Percentiles rank a stretch among this genome's conserved stretches.
Conservation (phyloP, 306 rosid genomes). For the Pachyrhizus erosus region DNA sequence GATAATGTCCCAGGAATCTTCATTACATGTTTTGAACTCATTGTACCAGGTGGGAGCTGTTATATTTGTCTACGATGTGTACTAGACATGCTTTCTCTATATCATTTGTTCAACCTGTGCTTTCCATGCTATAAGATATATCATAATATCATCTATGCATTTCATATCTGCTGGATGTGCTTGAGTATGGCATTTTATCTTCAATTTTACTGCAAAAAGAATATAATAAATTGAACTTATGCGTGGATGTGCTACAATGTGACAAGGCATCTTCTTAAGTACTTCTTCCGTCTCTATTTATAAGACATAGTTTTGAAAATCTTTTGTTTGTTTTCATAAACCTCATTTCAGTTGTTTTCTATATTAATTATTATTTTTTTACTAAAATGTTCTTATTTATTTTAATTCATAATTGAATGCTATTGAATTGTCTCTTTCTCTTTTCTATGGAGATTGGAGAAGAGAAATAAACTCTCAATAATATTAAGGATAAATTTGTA, state of each 20-base stretch:
- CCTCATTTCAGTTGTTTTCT: no score
- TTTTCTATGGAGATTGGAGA: no score
- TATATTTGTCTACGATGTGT: not conserved
- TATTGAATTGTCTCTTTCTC: no score
- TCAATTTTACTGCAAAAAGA: not conserved
- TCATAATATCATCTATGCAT: not conserved
- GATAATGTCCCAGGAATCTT: slow-evolving; percentile 66
- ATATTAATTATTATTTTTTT: no score
- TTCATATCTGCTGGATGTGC: slow-evolving; percentile 16
- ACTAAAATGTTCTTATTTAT: no score
- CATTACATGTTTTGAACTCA: slow-evolving; percentile 64
- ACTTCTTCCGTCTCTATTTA: no score
- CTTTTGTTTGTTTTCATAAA: no score
- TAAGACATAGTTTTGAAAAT: no score
- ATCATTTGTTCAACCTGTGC: not conserved
- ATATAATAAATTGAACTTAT: slow-evolving; percentile 1
- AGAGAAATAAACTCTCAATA: no score
- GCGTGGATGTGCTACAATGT: not conserved
- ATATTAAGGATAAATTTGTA: no score
- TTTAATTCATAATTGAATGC: no score
- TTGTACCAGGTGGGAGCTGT: slow-evolving; percentile 65
- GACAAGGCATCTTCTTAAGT: not conserved
- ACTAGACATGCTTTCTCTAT: not conserved
- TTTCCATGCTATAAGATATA: not conserved
- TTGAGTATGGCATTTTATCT: not conserved